Evolutionary conservation across 257 asterid species (phyloP).

Genomic region (Solanum ossicruentum): DNA sequence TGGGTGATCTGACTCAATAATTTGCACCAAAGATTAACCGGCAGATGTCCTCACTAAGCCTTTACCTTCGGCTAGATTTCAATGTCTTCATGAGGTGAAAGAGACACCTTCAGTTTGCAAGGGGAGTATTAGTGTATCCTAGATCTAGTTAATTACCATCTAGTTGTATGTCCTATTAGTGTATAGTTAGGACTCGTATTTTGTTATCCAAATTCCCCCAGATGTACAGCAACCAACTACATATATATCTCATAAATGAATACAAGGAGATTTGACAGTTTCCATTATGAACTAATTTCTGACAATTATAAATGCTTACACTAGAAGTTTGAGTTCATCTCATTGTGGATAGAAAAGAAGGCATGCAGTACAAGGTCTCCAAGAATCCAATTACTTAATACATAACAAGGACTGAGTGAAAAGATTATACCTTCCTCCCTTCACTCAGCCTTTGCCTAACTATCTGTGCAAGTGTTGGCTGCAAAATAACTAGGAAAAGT

Average conservation of each 20-base stretch:
- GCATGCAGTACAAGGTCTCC: background rate
- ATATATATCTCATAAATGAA: background rate
- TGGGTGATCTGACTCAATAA: background rate
- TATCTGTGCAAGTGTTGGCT: slow-evolving; percentile 80
- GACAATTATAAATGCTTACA: background rate
- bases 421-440: slow-evolving; percentile 77
- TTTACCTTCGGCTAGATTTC: background rate
- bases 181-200: background rate
- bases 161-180: background rate
- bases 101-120: background rate
- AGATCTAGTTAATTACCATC: background rate
- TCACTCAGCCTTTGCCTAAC: slow-evolving; percentile 76
- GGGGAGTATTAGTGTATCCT: background rate
- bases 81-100: background rate
- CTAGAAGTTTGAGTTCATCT: background rate
- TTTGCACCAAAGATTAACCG: background rate
- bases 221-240: background rate
- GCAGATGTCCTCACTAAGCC: background rate
- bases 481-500: slow-evolving; percentile 8
- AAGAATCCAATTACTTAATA: background rate
- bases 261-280: background rate
- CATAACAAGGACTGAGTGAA: background rate
- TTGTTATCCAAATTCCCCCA: background rate
- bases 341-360: background rate
- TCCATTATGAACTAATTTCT: background rate